Evolutionary conservation across 148 eudicot species (phyloP).

Genomic region (Fagopyrum homotropicum): DNA sequence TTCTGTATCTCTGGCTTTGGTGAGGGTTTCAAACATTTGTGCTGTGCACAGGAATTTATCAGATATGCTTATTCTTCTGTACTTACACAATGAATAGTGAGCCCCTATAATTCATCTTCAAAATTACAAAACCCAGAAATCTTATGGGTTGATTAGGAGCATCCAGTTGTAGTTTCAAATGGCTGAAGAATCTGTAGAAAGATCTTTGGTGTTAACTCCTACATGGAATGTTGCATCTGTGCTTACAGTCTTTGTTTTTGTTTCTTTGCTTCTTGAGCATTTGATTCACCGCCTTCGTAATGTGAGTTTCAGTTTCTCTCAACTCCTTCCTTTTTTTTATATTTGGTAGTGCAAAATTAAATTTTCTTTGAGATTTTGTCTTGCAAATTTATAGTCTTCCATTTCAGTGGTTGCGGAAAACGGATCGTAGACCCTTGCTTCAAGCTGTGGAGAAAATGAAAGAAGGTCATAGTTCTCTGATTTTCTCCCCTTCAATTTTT

Average conservation of each 20-base stretch:
- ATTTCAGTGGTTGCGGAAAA: slow-evolving; percentile 75
- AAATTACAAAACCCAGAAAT: not conserved
- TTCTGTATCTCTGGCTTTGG: not conserved
- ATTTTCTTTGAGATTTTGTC: not conserved
- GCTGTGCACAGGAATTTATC: no score
- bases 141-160: not conserved
- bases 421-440: slow-evolving; percentile 78
- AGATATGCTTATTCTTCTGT: not conserved
- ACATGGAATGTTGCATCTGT: slow-evolving; percentile 97
- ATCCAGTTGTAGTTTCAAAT: slow-evolving; percentile 15
- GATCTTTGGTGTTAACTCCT: slow-evolving; percentile 87
- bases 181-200: slow-evolving; percentile 41
- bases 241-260: slow-evolving; percentile 78
- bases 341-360: not conserved
- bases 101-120: not conserved
- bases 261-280: slow-evolving; percentile 88
- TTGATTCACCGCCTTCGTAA: slow-evolving; percentile 66
- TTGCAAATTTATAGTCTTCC: not conserved
- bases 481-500: not conserved
- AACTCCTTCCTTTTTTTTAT: not conserved
- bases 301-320: slow-evolving; percentile 37
- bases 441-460: slow-evolving; percentile 96
- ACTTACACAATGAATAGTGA: not conserved
- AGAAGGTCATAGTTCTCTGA: slow-evolving; percentile 51
- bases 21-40: no score